A percentile compares a stretch with the other conserved stretches of the same genome.
phyloP scores from a whole-genome alignment of 2,329 filamentous ascomycete species.

The Apiospora sp. region DNA sequence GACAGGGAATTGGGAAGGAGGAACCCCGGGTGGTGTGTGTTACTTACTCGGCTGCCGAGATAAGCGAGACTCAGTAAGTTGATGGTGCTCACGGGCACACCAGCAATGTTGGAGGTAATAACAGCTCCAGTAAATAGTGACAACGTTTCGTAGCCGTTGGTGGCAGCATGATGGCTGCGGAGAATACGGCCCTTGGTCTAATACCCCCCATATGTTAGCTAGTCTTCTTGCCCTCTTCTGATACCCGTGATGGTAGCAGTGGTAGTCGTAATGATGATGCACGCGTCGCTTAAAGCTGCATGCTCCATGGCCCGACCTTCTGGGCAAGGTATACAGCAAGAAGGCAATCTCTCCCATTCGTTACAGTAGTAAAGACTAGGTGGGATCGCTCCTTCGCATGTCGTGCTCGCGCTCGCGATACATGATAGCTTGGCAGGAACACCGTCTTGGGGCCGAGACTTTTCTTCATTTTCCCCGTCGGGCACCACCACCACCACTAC shows the following conservation, averaged over 20 bases:
- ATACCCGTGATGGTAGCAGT: background rate
- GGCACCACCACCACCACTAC: background rate
- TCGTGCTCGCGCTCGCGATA: constrained; percentile 10
- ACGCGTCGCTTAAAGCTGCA: background rate
- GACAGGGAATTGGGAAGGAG: background rate
- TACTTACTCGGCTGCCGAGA: constrained; percentile 41
- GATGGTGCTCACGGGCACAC: constrained; percentile 46
- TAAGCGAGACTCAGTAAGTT: constrained; percentile 52
- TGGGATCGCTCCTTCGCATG: constrained; percentile 9
- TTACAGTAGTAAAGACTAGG: background rate
- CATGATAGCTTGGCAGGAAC: background rate
- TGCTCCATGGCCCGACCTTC: background rate
- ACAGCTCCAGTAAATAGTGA: constrained; percentile 42
- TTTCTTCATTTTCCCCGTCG: background rate
- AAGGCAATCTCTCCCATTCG: background rate
- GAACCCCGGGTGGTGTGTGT: background rate
- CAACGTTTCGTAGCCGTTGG: constrained; percentile 35
- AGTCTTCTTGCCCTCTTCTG: background rate
- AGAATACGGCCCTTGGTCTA: constrained; percentile 36
- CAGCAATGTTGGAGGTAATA: constrained; percentile 55
- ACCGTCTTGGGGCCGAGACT: background rate
- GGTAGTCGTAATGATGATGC: background rate
- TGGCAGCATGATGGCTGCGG: constrained; percentile 32
- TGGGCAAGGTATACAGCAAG: background rate
- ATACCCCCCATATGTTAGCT: background rate